Percentiles rank a stretch among this genome's conserved stretches.
Evolutionary conservation across 108 stramenopile genomes (phyloP).

Genomic region (Cyclotella sp.): DNA sequence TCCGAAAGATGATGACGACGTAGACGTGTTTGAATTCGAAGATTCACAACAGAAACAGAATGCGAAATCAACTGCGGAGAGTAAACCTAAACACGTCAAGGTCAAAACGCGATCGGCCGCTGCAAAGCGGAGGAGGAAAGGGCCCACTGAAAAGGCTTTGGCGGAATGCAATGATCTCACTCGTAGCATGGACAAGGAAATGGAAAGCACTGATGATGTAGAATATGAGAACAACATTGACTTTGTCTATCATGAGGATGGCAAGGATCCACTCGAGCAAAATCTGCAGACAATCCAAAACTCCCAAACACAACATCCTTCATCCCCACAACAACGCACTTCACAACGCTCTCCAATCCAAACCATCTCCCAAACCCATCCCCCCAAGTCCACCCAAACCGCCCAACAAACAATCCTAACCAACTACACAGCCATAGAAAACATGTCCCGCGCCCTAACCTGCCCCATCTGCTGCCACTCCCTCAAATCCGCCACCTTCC

Average conservation of each 20-base stretch:
- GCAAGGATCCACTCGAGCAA: too few species aligned
- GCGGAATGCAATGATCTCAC: not conserved
- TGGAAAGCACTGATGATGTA: too few species aligned
- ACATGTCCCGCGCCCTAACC: slow-evolving; percentile 31
- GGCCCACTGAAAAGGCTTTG: slow-evolving; percentile 6
- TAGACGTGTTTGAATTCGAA: too few species aligned
- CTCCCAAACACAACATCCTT: not conserved
- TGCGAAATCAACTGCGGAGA: not conserved
- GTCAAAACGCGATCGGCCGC: not conserved
- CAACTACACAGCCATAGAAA: slow-evolving; percentile 20
- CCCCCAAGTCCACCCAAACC: not conserved
- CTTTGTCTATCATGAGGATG: not conserved
- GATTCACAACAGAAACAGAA: too few species aligned
- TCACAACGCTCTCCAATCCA: not conserved
- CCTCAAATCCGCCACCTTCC: slow-evolving; percentile 33
- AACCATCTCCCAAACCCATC: not conserved
- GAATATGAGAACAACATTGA: too few species aligned
- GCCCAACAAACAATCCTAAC: slow-evolving; percentile 20
- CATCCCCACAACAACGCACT: not conserved
- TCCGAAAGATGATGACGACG: too few species aligned
- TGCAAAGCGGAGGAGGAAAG: slow-evolving; percentile 4
- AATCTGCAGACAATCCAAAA: too few species aligned
- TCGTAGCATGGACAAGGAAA: too few species aligned
- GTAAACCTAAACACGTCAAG: not conserved
- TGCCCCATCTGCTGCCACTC: slow-evolving; percentile 58